Base-by-base conservation (phyloP, 306 rosid genomes). In the cucumber (Cucumis sativus) region DNA sequence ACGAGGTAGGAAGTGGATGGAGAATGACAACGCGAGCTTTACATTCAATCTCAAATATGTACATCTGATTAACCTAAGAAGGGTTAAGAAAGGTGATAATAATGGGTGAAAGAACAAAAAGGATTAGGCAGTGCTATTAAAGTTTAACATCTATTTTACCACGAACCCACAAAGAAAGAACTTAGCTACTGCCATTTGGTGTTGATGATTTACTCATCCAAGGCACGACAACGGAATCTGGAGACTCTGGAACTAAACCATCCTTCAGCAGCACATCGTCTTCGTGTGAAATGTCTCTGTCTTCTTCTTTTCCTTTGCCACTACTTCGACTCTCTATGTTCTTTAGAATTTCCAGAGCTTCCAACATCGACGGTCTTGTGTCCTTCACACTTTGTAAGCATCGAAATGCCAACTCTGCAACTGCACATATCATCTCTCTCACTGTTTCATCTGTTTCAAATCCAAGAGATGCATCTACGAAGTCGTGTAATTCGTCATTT, bases 361-460 rank as follows among this genome's bases (percentile, higher is more conserved):
- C 88, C 51, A 0, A 62, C 98, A 92, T 94, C 3, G 84, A 74
- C 37, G 98, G 97, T 69, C 98, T 89, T 84, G 82, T 18, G 4
- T 90, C 96, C 58, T 84, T 92, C 58, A 83, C 84, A 68, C 81
- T 78, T 74, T 94, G 97, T 69, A 94, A 55, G 75, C 98, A 94
- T 81, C 77, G 93, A 83, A 87, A 92, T 1, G 96, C 97, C 75
- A 94, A 77, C 84, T 94, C 98, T 0, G 92, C 96, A 40, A 89
- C 92, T 3, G 88, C 93, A 81, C 64, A 83, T 23, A 92, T 88
- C 91, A 82, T 89, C 37, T 82, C 84, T 84, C 67, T 83, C 3
- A 85, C 87, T 62, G 67, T 86, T 4, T 21, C 33, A 77, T 94
- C 96, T 15, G 91, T 76, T 49, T 92, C 95, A 77, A 85, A 92